Evolutionary conservation across 2,329 filamentous ascomycete species (phyloP).

Genomic region (Amylocarpus encephaloides): DNA sequence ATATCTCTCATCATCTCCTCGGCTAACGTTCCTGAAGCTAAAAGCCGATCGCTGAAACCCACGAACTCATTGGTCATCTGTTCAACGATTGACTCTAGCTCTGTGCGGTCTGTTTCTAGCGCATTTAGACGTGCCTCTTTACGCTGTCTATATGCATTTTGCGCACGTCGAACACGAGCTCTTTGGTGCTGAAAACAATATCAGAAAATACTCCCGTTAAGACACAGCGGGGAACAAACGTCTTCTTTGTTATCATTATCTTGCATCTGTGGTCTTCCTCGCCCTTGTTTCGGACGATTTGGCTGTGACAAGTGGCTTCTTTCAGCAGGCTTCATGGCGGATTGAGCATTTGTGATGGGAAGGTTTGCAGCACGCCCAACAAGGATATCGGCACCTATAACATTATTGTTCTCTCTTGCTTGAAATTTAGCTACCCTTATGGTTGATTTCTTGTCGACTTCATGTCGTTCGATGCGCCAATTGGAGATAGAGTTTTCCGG

Average conservation of each 20-base stretch:
- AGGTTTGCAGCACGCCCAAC: too few relatives aligned
- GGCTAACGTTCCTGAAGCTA: not conserved
- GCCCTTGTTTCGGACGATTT: not conserved
- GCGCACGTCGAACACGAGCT: slow-evolving; percentile 12
- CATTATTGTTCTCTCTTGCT: too few relatives aligned
- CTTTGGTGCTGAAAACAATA: slow-evolving; percentile 4
- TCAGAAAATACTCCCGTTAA: too few relatives aligned
- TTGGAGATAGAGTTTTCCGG: too few relatives aligned
- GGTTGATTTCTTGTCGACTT: too few relatives aligned
- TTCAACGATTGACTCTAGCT: slow-evolving; percentile 16
- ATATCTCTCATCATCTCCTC: slow-evolving; percentile 3
- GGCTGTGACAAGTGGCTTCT: too few relatives aligned
- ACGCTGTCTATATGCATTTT: slow-evolving; percentile 11
- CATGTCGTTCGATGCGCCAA: too few relatives aligned
- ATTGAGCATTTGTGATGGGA: too few relatives aligned
- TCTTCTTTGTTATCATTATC: not conserved
- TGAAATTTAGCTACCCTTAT: too few relatives aligned
- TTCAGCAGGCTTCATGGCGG: too few relatives aligned
- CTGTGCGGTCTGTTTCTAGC: slow-evolving; percentile 7
- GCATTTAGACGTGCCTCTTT: slow-evolving; percentile 11
- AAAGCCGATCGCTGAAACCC: slow-evolving; percentile 11
- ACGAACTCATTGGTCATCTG: slow-evolving; percentile 15
- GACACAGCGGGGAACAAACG: not conserved
- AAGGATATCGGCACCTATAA: too few relatives aligned
- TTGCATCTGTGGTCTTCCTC: not conserved